Base-by-base conservation (phyloP, 768 basidiomycete genomes). In the Antrodiella citrinella region DNA sequence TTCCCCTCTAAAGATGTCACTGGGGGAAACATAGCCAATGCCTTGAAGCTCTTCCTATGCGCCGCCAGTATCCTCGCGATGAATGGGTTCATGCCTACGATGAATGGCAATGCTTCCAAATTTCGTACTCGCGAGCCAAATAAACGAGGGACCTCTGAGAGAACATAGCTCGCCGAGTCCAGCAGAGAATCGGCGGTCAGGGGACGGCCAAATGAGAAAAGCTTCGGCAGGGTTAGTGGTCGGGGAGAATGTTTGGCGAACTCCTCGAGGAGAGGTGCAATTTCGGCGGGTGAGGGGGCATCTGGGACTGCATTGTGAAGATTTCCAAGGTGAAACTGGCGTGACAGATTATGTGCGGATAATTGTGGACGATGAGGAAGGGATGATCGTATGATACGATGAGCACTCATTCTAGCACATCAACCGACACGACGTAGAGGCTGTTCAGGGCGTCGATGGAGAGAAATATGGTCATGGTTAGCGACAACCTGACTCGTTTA, bases 81-180 rank as follows among this genome's bases (percentile, higher is more conserved):
- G 65, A 86, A 89, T 12, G 90, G 90, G 63, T 92, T 92, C 47
- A 86, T 90, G 19, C 88, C 91, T 45, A 91, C 91, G 35, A 92
- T 92, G 67, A 86, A 92, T 0, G 90, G 90, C 25, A 92, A 74
- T 0, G 74, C 68, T 61, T 91, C 87, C 45, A 92, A 71, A 19
- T 81, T 82, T 25, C 78, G 78, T 41, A 88, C 82, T 11, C 89
- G 81, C 50, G 76, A 79, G 1, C 86, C 87, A 25, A 92, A 74
- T 47, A 88, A 73, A 18, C 82, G 74, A 19, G 91, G 90, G 13
- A 91, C 80, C 64, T 91, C 89, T 2, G 80, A 74, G 12, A 87
- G 73, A 0, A 80, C 81, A 64, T 85, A 88, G 3, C 75, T 72
- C 3, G 83, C 86, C n/a, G 88, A 91, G 18, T 76, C 73, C 3